Evolutionary conservation across 192 early-diverging fungal genomes (phyloP).

Genomic region (Powellomyces hirtus): DNA sequence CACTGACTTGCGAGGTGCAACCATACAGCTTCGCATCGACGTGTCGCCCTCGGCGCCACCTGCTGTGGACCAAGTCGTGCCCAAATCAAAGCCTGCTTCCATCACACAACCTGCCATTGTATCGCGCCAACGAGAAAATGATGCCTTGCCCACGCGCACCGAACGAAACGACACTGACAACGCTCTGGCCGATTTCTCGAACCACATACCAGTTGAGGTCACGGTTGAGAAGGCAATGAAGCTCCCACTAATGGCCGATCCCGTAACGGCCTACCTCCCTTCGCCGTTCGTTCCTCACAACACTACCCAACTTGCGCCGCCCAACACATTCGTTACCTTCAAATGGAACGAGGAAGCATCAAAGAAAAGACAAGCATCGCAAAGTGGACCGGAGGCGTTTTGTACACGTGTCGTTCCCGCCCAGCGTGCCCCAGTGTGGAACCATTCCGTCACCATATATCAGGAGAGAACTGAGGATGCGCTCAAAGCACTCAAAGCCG

Average conservation of each 20-base stretch:
- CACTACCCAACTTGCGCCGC: conserved; percentile 4
- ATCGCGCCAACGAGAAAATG: neutral
- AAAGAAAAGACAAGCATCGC: neutral
- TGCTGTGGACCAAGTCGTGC: neutral
- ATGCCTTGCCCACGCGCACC: neutral
- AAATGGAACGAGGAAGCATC: neutral
- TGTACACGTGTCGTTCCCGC: conserved; percentile 12
- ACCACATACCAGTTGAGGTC: conserved; percentile 28
- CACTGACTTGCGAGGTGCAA: conserved; percentile 20
- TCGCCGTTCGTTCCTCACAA: conserved; percentile 19
- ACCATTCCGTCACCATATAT: neutral
- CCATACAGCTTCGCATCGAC: neutral
- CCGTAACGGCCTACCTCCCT: neutral
- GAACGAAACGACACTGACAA: neutral
- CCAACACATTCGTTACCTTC: conserved; percentile 28
- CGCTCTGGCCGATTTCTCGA: neutral
- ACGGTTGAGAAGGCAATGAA: conserved; percentile 30
- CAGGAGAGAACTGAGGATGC: conserved; percentile 14
- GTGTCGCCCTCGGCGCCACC: neutral
- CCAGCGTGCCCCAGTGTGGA: conserved; percentile 19
- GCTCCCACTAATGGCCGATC: conserved; percentile 20
- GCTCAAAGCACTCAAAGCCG: conserved; percentile 15
- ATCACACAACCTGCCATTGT: neutral
- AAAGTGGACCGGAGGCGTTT: neutral
- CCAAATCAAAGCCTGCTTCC: no score